phyloP scores from a whole-genome alignment of 768 basidiomycete genomes.

The Pholiota molesta region DNA sequence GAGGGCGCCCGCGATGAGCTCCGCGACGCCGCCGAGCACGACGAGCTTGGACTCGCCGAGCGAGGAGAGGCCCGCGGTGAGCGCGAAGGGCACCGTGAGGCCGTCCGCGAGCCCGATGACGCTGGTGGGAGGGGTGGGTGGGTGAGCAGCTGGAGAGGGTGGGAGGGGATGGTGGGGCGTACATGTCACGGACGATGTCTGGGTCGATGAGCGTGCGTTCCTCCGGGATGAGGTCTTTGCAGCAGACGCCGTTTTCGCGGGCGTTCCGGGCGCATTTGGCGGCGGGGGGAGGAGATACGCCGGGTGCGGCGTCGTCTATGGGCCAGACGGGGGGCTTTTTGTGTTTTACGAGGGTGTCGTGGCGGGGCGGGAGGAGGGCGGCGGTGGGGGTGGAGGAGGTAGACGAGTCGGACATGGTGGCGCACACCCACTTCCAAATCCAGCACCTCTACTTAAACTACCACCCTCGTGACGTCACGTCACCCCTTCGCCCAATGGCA shows the following conservation, averaged over 20 bases:
- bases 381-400: conserved; percentile 27
- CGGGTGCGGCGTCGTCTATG: conserved; percentile 45
- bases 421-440: not conserved
- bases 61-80: conserved; percentile 87
- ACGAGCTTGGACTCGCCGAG: conserved; percentile 91
- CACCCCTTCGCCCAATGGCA: not conserved
- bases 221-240: conserved; percentile 85
- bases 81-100: conserved; percentile 88
- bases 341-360: conserved; percentile 21
- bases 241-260: conserved; percentile 73
- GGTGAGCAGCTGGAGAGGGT: not conserved
- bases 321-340: conserved; percentile 68
- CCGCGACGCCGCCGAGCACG: conserved; percentile 91
- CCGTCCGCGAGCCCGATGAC: conserved; percentile 92
- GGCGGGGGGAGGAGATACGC: conserved; percentile 46
- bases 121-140: conserved; percentile 36
- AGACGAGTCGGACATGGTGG: conserved; percentile 26
- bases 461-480: conserved; percentile 8
- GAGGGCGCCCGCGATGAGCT: conserved; percentile 94
- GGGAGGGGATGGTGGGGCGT: conserved; percentile 29
- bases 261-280: conserved; percentile 61
- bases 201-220: conserved; percentile 84
- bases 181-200: conserved; percentile 88
- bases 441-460: not conserved
- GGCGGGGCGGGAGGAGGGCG: conserved; percentile 37